Conservation (phyloP, 2,329 filamentous ascomycete species). For the Botrytis aclada region DNA sequence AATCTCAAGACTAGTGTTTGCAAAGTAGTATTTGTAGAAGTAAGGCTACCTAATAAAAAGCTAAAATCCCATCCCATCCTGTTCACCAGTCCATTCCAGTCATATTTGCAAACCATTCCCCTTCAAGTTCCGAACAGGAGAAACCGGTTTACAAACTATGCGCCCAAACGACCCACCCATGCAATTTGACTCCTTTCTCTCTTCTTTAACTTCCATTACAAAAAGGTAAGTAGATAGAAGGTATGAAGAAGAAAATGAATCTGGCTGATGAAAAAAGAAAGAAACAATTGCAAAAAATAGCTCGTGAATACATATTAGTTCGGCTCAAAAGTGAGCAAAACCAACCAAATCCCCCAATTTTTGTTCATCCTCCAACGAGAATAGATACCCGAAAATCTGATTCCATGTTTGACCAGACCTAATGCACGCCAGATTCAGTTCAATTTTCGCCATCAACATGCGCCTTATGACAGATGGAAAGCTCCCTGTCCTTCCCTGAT, state of each 20-base stretch:
- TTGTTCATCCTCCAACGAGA: constrained; percentile 22
- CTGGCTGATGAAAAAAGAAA: constrained; percentile 15
- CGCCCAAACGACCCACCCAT: constrained; percentile 40
- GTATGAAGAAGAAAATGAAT: neutral
- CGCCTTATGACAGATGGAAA: constrained; percentile 80
- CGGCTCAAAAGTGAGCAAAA: constrained; percentile 28
- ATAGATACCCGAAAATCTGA: constrained; percentile 26
- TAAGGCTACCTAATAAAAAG: neutral
- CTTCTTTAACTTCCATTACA: constrained; percentile 25
- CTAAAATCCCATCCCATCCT: neutral
- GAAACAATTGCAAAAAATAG: constrained; percentile 19
- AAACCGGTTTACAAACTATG: constrained; percentile 26
- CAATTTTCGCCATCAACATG: constrained; percentile 22
- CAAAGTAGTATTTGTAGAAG: constrained; percentile 3
- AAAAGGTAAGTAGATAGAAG: constrained; percentile 12
- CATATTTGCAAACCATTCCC: constrained; percentile 10
- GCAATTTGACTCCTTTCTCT: constrained; percentile 33
- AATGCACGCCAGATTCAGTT: constrained; percentile 21
- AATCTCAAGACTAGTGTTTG: constrained; percentile 2
- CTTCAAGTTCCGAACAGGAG: neutral
- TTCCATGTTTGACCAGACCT: constrained; percentile 8
- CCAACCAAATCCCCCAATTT: constrained; percentile 7
- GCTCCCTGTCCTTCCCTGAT: constrained; percentile 96
- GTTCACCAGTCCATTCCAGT: constrained; percentile 13
- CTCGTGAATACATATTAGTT: constrained; percentile 25